Base-by-base conservation (phyloP, 2,329 filamentous ascomycete species). In the Diaporthe citriasiana region DNA sequence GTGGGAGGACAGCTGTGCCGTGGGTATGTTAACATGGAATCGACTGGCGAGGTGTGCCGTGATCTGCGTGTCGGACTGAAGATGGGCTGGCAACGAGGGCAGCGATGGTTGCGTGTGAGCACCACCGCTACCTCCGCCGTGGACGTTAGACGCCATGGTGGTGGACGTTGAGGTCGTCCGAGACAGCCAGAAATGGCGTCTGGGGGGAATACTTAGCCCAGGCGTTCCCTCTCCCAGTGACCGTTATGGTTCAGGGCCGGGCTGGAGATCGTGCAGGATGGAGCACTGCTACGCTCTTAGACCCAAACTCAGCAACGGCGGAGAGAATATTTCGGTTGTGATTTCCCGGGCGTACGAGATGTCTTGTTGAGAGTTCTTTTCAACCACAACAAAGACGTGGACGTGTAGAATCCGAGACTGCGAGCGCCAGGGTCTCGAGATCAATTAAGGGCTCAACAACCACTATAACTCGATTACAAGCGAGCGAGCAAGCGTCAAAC, bases 1-100 rank as follows among this genome's bases (percentile, higher is more conserved):
- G 82, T 98, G 95, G 0, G 95, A 97, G 0, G 95, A 98, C 25
- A 99, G 90, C 65, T 91, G 91, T 70, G 97, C 95, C 0, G 95
- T 97, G 13, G 97, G 95, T 74, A 97, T 87, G 71, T 94, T 93
- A 70, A 97, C 93, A 85, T 99, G 97, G 83, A 98, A 99, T 71
- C 96, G 95, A 82, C 90, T 95, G 78, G 94, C 94, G 76, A 97
- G 89, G 83, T 96, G 94, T 70, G 93, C 93, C 4, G 94, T 97
- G 78, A 96, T 87, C 80, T 95, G 92, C 59, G 93, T 82, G 59
- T 84, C 82, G 72, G 82, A 84, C 84, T 95, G 93, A 69, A 92
- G 89, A 86, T 95, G 97, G 76, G 94, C 91, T 63, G 97, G 96
- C 78, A 99, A 88, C 76, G 95, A 92, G 30, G 96, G 95, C 79